Percentiles rank a stretch among this genome's conserved stretches.
These are phyloP conservation scores for Didymosphaeria variabile DNA, from an alignment of 2,329 filamentous ascomycete genomes.

Conservation along the genomic window DNA sequence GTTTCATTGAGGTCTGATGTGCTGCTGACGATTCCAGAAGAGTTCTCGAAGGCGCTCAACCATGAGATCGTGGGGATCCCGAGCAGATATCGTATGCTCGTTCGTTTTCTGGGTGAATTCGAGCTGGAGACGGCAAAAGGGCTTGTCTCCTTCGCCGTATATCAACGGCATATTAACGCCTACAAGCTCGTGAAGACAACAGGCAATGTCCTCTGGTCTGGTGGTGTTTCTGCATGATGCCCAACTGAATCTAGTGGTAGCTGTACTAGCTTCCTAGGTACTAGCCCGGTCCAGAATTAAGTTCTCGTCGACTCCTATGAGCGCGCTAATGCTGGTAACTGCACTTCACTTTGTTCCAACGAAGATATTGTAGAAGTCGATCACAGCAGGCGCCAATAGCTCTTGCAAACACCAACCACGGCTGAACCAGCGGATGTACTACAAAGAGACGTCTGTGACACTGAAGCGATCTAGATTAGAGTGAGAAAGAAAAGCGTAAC, in stretches of 20 bases:
- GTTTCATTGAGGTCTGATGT: background rate
- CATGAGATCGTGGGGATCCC: constrained; percentile 1
- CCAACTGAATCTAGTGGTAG: constrained; percentile 24
- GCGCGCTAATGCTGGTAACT: background rate
- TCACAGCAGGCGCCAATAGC: constrained; percentile 16
- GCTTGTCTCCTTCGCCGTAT: constrained; percentile 37
- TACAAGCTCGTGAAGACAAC: constrained; percentile 38
- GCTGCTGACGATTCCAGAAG: background rate
- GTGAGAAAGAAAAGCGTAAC: constrained; percentile 24
- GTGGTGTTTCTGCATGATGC: constrained; percentile 15
- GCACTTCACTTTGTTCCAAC: constrained; percentile 18
- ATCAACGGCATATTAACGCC: constrained; percentile 34
- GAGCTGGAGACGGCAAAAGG: constrained; percentile 26
- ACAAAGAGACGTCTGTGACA: background rate
- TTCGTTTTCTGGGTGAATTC: constrained; percentile 22
- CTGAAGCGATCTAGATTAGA: background rate
- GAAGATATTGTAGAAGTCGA: constrained; percentile 19
- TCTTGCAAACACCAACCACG: constrained; percentile 25
- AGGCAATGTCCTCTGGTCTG: constrained; percentile 35
- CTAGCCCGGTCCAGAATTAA: constrained; percentile 5
- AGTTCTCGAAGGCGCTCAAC: background rate
- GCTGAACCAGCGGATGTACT: constrained; percentile 16
- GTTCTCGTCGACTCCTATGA: constrained; percentile 11
- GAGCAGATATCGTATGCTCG: constrained; percentile 20
- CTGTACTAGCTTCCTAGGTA: constrained; percentile 14